Base-by-base conservation (phyloP, 2,329 filamentous ascomycete species). In the Aspergillus sp. region DNA sequence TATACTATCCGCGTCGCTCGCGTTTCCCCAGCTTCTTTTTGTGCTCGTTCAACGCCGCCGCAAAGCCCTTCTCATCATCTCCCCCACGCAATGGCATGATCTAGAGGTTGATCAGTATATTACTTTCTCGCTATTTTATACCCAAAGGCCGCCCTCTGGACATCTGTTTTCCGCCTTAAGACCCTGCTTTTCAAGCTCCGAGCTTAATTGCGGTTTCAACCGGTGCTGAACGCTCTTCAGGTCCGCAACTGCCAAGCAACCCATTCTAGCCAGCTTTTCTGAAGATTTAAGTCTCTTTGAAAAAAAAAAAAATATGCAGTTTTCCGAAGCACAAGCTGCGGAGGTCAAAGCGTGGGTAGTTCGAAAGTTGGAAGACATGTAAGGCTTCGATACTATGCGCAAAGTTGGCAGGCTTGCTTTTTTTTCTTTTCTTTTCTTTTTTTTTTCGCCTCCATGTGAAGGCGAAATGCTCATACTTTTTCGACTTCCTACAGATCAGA, bases 321-420 rank as follows among this genome's bases (percentile, higher is more conserved):
- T 82, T 45, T 69, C 72, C 35, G 78, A 81, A 12, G 67, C 67
- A 19, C 72, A 82, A 51, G 69, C 72, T 12, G 64, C 62, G 11
- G 67, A 71, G 33, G 72, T 83, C 54, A 81, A 81, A 67, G 64
- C 62, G 45, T 82, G 78, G 78, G 69, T 81, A 42, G 72, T 80
- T 33, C 76, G 73, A 57, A 76, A 76, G 53, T 65, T 83, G 39
- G 78, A 81, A 57, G 73, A 74, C 44, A 78, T 78, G 75, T 78
- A 68, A 57, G 73, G 61, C 38, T 40, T 9, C 43, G 39, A 26
- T 12, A 8, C 10, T 19, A 19, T 19, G 19, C 19, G 19, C 19
- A 19, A 19, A 19, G 19, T 19, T 19, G 19, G 4, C 19, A 19
- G 19, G 19, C 33, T 35, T 13, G 38, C 28, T 33, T 10, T 19